Base-by-base conservation (phyloP, 805 yeast genomes). In the Metschnikowia kunwiensis region DNA sequence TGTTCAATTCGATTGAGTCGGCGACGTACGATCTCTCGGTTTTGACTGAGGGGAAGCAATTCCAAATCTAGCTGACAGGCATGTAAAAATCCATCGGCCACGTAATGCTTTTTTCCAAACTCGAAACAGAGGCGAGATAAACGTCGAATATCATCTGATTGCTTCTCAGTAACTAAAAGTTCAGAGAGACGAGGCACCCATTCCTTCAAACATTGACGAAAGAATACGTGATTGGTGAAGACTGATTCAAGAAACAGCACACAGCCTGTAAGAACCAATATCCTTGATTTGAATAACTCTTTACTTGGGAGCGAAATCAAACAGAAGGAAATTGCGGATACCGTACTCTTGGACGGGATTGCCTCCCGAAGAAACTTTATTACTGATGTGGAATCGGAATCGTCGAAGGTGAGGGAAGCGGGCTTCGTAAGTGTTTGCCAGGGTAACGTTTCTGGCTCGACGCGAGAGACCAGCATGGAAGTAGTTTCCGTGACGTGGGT, bases 111-210 rank as follows among this genome's bases (percentile, higher is more conserved):
- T 15, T 34, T 33, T 8, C 40, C 42, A 18, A 30, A 39, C n/a
- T 39, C 40, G 19, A 44, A 42, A 14, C 42, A 42, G 12, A 39
- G 22, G 5, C 42, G 37, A 8, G 46, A 32, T 14, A 44, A 20
- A 11, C n/a, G 17, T 21, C 25, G 39, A n/a, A 34, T 27, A 14
- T 6, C 22, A 10, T 25, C 34, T 8, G 16, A 10, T 17, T 24
- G 12, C n/a, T 22, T 14, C 4, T 11, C 13, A 14, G 26, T 16
- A 7, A 26, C 20, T 31, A 43, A 34, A 17, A 27, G 15, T 6
- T 11, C 2, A 4, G 22, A 12, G n/a, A 44, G 22, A 11, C 8
- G 22, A 14, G 38, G 38, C 9, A 35, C 8, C 30, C 22, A 29
- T 9, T 20, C 16, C 11, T 14, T 21, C 30, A 35, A 35, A 30